Evolutionary conservation across 768 basidiomycete species (phyloP).

Genomic region (Cystobasidium ongulense): DNA sequence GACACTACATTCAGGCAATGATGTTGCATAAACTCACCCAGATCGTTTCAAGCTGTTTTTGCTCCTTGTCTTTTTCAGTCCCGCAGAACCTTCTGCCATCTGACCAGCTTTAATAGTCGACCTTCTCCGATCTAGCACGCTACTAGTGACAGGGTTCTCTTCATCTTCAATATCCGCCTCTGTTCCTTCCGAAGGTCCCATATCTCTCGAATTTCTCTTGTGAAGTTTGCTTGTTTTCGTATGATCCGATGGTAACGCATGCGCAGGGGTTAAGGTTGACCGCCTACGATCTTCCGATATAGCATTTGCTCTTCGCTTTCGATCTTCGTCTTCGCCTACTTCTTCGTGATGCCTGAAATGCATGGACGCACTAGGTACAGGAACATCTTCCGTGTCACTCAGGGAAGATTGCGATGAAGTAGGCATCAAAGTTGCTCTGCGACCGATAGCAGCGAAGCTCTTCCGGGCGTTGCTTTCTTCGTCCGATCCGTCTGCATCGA

Average conservation of each 20-base stretch:
- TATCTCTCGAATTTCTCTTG: neutral
- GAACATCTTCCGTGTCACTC: neutral
- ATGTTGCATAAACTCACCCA: no score
- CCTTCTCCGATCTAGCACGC: neutral
- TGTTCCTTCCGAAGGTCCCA: neutral
- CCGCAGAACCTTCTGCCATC: neutral
- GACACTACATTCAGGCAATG: no score
- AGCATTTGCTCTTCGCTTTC: neutral
- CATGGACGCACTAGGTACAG: neutral
- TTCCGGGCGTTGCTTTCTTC: neutral
- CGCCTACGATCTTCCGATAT: neutral
- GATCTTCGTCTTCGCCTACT: neutral
- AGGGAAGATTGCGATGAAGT: neutral
- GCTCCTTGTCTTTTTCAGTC: neutral
- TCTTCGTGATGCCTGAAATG: neutral
- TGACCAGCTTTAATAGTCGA: slow-evolving; percentile 14
- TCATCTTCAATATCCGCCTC: slow-evolving; percentile 15
- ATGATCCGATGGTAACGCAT: neutral
- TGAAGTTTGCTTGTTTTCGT: neutral
- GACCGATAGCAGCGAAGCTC: neutral
- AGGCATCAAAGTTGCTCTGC: neutral
- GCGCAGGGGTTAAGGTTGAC: neutral
- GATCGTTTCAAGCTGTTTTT: neutral
- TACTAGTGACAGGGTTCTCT: neutral
- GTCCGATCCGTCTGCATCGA: neutral